These are phyloP conservation scores for Centaurea solstitialis DNA, from an alignment of 129 eudicot species.

Conservation along the genomic window DNA sequence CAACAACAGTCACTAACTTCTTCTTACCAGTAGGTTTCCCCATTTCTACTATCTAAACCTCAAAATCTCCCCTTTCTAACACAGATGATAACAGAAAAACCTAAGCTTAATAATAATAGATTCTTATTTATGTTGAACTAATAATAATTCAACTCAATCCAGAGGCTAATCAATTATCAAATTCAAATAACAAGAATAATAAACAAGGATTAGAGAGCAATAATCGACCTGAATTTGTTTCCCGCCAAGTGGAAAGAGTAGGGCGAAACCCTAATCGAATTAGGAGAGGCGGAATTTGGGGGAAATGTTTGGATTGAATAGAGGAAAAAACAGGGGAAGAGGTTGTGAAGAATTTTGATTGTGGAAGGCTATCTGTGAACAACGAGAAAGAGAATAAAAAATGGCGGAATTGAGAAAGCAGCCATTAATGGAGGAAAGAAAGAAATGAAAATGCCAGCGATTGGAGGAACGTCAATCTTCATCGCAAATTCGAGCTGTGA, in stretches of 20 bases:
- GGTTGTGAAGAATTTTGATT: background rate
- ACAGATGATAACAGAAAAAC: background rate
- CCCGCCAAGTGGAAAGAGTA: background rate
- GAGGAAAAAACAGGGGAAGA: background rate
- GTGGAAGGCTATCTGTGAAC: background rate
- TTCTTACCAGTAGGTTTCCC: slow-evolving; percentile 93
- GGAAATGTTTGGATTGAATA: background rate
- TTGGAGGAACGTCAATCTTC: slow-evolving; percentile 15
- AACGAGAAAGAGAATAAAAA: background rate
- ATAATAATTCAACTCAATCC: slow-evolving; percentile 3
- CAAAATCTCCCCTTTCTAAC: background rate
- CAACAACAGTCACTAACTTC: slow-evolving; percentile 38
- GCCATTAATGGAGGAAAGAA: slow-evolving; percentile 17
- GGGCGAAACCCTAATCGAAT: slow-evolving; percentile 18
- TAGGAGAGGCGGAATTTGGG: background rate
- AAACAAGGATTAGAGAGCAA: background rate
- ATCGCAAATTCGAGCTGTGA: slow-evolving; percentile 26
- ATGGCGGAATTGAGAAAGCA: background rate
- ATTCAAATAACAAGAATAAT: background rate
- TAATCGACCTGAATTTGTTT: slow-evolving; percentile 15
- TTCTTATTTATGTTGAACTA: background rate
- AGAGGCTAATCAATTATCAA: background rate
- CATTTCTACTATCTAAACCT: slow-evolving; percentile 39
- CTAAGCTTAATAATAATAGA: background rate
- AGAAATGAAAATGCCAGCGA: slow-evolving; percentile 18